phyloP scores from a whole-genome alignment of 768 basidiomycete genomes.

The Agaricus blazei region DNA sequence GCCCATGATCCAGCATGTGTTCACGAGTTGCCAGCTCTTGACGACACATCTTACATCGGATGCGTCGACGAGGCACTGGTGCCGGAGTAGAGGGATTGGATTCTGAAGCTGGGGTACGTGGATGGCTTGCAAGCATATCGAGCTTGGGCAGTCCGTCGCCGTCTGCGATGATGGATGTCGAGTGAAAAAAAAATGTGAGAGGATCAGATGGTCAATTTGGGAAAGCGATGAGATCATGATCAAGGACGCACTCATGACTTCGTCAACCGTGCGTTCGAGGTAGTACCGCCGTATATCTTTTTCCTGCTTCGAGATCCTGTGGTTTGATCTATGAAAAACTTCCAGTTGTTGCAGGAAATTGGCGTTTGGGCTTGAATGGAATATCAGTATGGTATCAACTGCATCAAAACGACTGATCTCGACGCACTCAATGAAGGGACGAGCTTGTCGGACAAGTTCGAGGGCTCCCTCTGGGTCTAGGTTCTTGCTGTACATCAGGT shows the following conservation, averaged over 20 bases:
- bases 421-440: constrained; percentile 69
- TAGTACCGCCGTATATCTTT: constrained; percentile 79
- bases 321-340: constrained; percentile 70
- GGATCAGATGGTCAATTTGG: neutral
- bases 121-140: constrained; percentile 75
- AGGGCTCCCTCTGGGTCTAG: constrained; percentile 58
- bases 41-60: constrained; percentile 91
- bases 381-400: neutral
- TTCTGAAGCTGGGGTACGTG: constrained; percentile 52
- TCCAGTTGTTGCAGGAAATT: constrained; percentile 80
- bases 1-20: constrained; percentile 90
- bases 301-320: constrained; percentile 59
- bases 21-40: constrained; percentile 86
- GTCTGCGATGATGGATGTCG: constrained; percentile 36
- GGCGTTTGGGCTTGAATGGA: constrained; percentile 68
- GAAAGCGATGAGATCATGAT: constrained; percentile 1
- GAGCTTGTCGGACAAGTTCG: constrained; percentile 55
- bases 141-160: constrained; percentile 66
- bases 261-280: constrained; percentile 66
- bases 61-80: constrained; percentile 41
- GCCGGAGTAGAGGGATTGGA: constrained; percentile 55
- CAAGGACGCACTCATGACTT: constrained; percentile 67
- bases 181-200: neutral
- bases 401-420: neutral
- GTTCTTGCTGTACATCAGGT: constrained; percentile 73